A percentile compares a stretch with the other conserved stretches of the same genome.
Evolutionary conservation across 441 rosid genomes (phyloP).

Genomic region (Melastoma candidum): DNA sequence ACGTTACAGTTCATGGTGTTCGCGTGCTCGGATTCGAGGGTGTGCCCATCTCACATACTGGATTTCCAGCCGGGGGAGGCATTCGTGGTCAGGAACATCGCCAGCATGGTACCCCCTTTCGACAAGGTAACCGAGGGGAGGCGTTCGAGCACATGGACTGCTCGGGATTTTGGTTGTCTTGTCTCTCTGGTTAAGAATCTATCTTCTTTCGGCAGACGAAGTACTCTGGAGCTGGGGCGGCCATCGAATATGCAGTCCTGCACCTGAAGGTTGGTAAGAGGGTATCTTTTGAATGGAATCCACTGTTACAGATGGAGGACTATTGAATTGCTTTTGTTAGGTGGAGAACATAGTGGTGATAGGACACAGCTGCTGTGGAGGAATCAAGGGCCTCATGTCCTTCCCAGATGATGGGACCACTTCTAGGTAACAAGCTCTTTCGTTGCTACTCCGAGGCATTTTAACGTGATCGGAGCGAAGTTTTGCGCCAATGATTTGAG

Average conservation of each 20-base stretch:
- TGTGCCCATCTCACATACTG: slow-evolving; percentile 87
- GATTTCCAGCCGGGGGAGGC: slow-evolving; percentile 95
- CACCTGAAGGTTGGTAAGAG: slow-evolving; percentile 60
- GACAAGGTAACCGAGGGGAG: slow-evolving; percentile 35
- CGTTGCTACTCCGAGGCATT: neutral
- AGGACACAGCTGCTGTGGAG: slow-evolving; percentile 95
- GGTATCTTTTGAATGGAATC: too few relatives aligned
- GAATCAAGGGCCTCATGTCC: slow-evolving; percentile 86
- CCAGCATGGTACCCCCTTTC: slow-evolving; percentile 90
- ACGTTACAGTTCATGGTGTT: slow-evolving; percentile 69
- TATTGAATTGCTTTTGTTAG: slow-evolving; percentile 19
- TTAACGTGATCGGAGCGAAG: too few relatives aligned
- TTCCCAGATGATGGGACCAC: slow-evolving; percentile 65
- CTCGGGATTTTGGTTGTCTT: too few relatives aligned
- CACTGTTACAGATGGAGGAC: neutral
- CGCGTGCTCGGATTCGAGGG: slow-evolving; percentile 95
- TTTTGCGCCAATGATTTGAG: neutral
- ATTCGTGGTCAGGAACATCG: slow-evolving; percentile 83
- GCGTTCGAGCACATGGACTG: too few relatives aligned
- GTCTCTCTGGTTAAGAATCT: too few relatives aligned
- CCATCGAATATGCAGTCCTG: slow-evolving; percentile 90
- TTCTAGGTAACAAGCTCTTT: slow-evolving; percentile 28
- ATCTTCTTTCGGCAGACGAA: slow-evolving; percentile 36
- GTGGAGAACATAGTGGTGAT: slow-evolving; percentile 84
- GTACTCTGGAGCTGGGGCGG: slow-evolving; percentile 81